Evolutionary conservation across 2,329 filamentous ascomycete species (phyloP).

Genomic region (Westerdykella ornata): DNA sequence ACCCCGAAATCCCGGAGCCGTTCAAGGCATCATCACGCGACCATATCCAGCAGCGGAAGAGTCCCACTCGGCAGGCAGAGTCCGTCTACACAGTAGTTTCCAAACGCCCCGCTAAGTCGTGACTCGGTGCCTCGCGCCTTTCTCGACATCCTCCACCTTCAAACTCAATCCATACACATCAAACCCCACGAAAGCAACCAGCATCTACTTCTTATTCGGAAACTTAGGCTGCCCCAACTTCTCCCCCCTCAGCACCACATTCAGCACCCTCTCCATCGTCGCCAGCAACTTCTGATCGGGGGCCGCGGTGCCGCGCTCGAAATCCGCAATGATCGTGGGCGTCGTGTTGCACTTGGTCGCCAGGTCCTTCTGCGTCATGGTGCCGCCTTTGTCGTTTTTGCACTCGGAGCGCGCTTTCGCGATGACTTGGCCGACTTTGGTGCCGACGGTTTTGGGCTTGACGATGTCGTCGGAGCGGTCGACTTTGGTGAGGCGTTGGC

Average conservation of each 20-base stretch:
- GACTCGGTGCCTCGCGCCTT: too few species aligned
- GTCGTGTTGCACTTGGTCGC: slow-evolving; percentile 89
- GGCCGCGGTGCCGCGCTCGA: slow-evolving; percentile 70
- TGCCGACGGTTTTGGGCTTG: slow-evolving; percentile 82
- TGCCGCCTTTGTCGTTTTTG: slow-evolving; percentile 63
- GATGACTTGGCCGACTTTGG: slow-evolving; percentile 75
- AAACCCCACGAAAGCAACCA: too few species aligned
- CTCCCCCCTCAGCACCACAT: slow-evolving; percentile 76
- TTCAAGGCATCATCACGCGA: too few species aligned
- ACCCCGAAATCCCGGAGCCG: too few species aligned
- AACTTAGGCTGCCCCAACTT: slow-evolving; percentile 83
- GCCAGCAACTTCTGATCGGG: slow-evolving; percentile 79
- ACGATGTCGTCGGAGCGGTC: slow-evolving; percentile 96
- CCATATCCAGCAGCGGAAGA: too few species aligned
- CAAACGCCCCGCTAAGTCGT: too few species aligned
- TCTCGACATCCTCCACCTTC: too few species aligned
- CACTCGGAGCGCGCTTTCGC: slow-evolving; percentile 69
- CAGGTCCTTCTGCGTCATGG: slow-evolving; percentile 83
- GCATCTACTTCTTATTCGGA: slow-evolving; percentile 58
- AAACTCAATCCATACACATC: too few species aligned
- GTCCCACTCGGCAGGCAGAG: too few species aligned
- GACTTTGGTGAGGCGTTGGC: slow-evolving; percentile 95
- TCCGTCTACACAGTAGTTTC: too few species aligned
- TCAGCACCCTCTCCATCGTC: slow-evolving; percentile 75
- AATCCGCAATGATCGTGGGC: slow-evolving; percentile 69